Conservation (phyloP, 331 rosid species). For the Stylosanthes scabra region DNA sequence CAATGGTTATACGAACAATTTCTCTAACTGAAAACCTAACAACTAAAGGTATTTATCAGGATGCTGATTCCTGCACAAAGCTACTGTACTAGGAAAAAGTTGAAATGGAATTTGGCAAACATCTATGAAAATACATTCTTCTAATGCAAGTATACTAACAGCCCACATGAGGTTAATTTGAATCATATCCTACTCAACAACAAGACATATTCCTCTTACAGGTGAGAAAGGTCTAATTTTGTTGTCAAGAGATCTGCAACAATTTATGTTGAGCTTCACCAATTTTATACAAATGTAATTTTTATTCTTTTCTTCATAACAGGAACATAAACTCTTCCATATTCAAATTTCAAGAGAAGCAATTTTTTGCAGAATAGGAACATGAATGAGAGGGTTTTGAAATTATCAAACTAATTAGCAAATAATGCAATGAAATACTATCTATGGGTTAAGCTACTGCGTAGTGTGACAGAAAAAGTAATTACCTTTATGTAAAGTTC, state of each 20-base stretch:
- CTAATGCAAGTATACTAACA: constrained; percentile 6
- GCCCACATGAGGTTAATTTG: too few relatives aligned
- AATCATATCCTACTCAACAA: neutral
- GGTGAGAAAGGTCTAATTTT: neutral
- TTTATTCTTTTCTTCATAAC: neutral
- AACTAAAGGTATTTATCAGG: neutral
- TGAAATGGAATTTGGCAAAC: neutral
- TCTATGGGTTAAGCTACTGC: constrained; percentile 5
- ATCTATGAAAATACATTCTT: neutral
- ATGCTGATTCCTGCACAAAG: constrained; percentile 17
- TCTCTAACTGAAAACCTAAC: constrained; percentile 8
- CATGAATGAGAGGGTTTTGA: neutral
- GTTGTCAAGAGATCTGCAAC: neutral
- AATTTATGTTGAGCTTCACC: neutral
- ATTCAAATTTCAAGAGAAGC: constrained; percentile 27
- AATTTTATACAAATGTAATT: too few relatives aligned
- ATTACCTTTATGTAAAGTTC: constrained; percentile 91
- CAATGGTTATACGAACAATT: too few relatives aligned
- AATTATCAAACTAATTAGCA: constrained; percentile 9
- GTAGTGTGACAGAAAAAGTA: constrained; percentile 28
- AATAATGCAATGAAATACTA: constrained; percentile 8
- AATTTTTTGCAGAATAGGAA: constrained; percentile 13
- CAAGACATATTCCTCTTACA: neutral
- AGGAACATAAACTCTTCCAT: neutral
- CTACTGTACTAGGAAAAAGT: constrained; percentile 13